A percentile compares a stretch with the other conserved stretches of the same genome.
Evolutionary conservation across 225 moss, liverwort and hornwort species (phyloP).

Genomic region (Rhytidiadelphus loreus): DNA sequence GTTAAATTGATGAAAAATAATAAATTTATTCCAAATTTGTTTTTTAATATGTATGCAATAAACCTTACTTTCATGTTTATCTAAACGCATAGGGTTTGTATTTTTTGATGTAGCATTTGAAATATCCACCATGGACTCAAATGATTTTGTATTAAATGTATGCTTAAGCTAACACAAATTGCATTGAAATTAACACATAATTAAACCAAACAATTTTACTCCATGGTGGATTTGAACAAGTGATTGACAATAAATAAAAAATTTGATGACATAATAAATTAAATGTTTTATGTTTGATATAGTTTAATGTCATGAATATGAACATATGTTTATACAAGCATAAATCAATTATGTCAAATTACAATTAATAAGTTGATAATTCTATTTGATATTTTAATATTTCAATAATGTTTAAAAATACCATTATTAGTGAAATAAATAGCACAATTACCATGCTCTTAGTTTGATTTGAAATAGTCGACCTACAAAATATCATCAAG

Average conservation of each 20-base stretch:
- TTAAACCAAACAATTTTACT: too few relatives aligned
- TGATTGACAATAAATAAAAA: neutral
- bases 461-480: neutral
- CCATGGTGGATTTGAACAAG: neutral
- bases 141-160: neutral
- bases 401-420: neutral
- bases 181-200: neutral
- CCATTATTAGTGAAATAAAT: neutral
- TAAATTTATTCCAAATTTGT: neutral
- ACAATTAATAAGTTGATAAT: neutral
- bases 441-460: neutral
- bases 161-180: neutral
- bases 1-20: too few relatives aligned
- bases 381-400: neutral
- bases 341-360: too few relatives aligned
- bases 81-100: neutral
- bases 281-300: neutral
- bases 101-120: neutral
- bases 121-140: neutral
- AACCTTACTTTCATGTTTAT: too few relatives aligned
- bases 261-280: neutral
- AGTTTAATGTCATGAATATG: neutral
- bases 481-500: neutral
- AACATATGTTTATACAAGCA: neutral
- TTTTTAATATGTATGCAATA: neutral